These are phyloP conservation scores for Ustilago sp. DNA, from an alignment of 1,284 basidiomycete species.

Conservation along the genomic window DNA sequence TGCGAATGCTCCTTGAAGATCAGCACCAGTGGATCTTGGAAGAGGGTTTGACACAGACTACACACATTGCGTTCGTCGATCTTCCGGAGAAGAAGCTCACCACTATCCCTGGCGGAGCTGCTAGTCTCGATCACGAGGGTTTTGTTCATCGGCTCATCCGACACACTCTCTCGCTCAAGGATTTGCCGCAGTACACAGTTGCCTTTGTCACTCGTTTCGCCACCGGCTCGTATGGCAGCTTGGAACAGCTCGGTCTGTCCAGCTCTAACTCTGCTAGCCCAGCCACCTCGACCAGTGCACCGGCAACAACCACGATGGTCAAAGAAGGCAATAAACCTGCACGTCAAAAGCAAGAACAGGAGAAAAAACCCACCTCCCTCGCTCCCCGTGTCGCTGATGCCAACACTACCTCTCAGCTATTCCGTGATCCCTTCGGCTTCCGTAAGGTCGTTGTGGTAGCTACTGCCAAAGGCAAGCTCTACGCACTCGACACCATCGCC, in stretches of 20 bases:
- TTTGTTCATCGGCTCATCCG: conserved; percentile 72
- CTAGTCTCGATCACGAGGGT: conserved; percentile 72
- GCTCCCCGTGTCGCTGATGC: conserved; percentile 52
- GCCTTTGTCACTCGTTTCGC: conserved; percentile 80
- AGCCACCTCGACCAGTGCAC: conserved; percentile 12
- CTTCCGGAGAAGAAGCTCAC: conserved; percentile 77
- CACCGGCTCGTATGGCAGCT: conserved; percentile 77
- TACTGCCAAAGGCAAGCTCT: conserved; percentile 81
- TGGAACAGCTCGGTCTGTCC: conserved; percentile 66
- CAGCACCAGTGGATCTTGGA: conserved; percentile 82
- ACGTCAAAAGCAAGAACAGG: conserved; percentile 24
- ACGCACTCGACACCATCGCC: conserved; percentile 83
- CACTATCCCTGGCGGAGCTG: conserved; percentile 34
- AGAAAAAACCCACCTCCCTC: conserved; percentile 42
- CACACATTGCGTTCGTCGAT: conserved; percentile 76
- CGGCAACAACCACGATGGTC: conserved; percentile 43
- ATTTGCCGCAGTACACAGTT: conserved; percentile 78
- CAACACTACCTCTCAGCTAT: conserved; percentile 48
- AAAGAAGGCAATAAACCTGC: conserved; percentile 43
- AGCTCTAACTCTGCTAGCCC: conserved; percentile 12
- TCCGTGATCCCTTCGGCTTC: conserved; percentile 83
- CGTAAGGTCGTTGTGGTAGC: conserved; percentile 83
- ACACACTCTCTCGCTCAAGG: conserved; percentile 71
- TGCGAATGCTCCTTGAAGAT: conserved; percentile 81
- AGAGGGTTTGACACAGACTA: conserved; percentile 80